Percentiles rank a stretch among this genome's conserved stretches.
Evolutionary conservation across 1,284 basidiomycete genomes (phyloP).

Genomic region (Sporisorium iseilematis-ciliati): DNA sequence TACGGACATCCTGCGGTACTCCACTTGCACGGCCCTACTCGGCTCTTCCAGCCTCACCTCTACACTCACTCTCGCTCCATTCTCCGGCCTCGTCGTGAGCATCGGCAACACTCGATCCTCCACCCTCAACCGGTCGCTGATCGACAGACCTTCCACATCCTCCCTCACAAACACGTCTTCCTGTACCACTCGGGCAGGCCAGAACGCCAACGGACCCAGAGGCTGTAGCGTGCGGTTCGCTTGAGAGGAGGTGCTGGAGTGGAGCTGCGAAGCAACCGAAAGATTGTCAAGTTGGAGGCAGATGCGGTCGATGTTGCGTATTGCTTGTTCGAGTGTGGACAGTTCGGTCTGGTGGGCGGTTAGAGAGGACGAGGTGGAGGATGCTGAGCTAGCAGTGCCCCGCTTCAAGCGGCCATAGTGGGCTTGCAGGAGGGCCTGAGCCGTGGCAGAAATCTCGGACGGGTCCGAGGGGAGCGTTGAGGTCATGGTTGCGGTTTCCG

Average conservation of each 20-base stretch:
- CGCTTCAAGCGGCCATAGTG: slow-evolving; percentile 33
- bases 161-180: slow-evolving; percentile 23
- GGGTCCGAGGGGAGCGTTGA: slow-evolving; percentile 26
- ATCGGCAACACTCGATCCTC: slow-evolving; percentile 28
- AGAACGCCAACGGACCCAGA: slow-evolving; percentile 39
- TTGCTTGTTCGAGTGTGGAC: slow-evolving; percentile 20
- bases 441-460: slow-evolving; percentile 42
- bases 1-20: slow-evolving; percentile 6
- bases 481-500: neutral
- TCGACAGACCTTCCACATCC: slow-evolving; percentile 13
- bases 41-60: slow-evolving; percentile 17
- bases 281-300: slow-evolving; percentile 48
- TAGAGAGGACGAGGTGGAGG: slow-evolving; percentile 6
- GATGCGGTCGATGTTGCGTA: slow-evolving; percentile 23
- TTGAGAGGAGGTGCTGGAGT: neutral
- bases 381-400: neutral
- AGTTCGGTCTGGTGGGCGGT: slow-evolving; percentile 8
- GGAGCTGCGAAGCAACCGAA: slow-evolving; percentile 21
- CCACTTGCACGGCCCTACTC: slow-evolving; percentile 30
- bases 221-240: slow-evolving; percentile 31
- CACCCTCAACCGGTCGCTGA: slow-evolving; percentile 17
- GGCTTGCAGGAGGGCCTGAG: slow-evolving; percentile 41
- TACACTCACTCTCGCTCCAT: neutral
- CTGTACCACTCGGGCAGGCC: slow-evolving; percentile 27
- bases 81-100: slow-evolving; percentile 4